Evolutionary conservation across 2,329 filamentous ascomycete genomes (phyloP).

Genomic region (Emergomyces orientalis): DNA sequence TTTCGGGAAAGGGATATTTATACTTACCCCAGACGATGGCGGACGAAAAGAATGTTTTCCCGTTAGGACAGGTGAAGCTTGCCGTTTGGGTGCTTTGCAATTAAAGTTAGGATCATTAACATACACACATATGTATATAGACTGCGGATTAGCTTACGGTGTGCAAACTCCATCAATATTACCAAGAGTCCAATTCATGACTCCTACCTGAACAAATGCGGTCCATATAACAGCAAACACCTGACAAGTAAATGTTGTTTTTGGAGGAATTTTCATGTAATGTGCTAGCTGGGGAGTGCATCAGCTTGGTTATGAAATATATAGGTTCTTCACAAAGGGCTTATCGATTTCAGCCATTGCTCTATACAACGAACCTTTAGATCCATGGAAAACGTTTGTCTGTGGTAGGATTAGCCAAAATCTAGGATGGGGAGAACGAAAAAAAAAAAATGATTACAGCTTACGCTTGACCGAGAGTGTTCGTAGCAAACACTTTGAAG

Average conservation of each 20-base stretch:
- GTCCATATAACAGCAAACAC: constrained; percentile 40
- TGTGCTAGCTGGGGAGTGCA: constrained; percentile 17
- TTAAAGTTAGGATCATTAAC: background rate
- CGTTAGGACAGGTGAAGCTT: constrained; percentile 48
- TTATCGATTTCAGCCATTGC: background rate
- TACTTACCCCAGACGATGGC: constrained; percentile 57
- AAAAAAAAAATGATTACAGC: background rate
- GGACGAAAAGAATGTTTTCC: constrained; percentile 53
- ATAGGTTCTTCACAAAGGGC: background rate
- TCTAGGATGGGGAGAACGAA: background rate
- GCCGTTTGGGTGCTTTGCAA: constrained; percentile 33
- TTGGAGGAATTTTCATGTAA: constrained; percentile 32
- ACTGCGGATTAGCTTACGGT: constrained; percentile 18
- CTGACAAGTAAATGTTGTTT: constrained; percentile 42
- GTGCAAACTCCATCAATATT: constrained; percentile 37
- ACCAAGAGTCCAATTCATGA: constrained; percentile 39
- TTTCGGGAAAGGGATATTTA: background rate
- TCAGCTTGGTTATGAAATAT: background rate
- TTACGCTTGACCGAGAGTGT: constrained; percentile 21
- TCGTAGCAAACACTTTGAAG: constrained; percentile 22
- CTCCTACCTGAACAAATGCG: constrained; percentile 37
- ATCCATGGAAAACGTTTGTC: constrained; percentile 13
- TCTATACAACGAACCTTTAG: constrained; percentile 5
- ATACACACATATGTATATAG: constrained; percentile 8
- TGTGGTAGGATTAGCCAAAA: background rate